Percentiles rank a stretch among this genome's conserved stretches.
phyloP scores from a whole-genome alignment of 192 early-diverging fungal species.

The Dissophora ornata region DNA sequence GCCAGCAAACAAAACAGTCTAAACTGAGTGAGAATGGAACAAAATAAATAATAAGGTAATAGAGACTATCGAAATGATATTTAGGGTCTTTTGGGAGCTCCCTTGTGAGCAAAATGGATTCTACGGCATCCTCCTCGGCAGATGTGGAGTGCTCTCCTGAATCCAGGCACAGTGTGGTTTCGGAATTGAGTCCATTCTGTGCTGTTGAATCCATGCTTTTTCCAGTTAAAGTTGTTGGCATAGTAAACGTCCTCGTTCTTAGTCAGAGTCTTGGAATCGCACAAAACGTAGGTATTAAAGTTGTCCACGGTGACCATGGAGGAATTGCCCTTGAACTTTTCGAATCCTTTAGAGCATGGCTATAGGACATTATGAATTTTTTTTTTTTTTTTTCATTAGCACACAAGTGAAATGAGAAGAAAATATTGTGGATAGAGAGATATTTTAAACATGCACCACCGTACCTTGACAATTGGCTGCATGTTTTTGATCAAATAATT shows the following conservation, averaged over 20 bases:
- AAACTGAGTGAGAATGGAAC: conserved; percentile 6
- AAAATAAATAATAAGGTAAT: background rate
- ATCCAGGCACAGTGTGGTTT: conserved; percentile 41
- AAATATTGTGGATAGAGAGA: background rate
- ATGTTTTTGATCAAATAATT: conserved; percentile 39
- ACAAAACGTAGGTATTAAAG: conserved; percentile 36
- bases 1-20: conserved; percentile 3
- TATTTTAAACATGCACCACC: background rate
- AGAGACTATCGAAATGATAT: background rate
- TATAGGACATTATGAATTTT: conserved; percentile 10
- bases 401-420: background rate
- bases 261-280: conserved; percentile 42
- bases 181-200: conserved; percentile 35
- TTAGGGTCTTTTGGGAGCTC: conserved; percentile 32
- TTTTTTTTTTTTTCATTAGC: conserved; percentile 18
- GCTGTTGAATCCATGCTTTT: conserved; percentile 40
- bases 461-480: conserved; percentile 28
- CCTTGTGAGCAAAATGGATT: conserved; percentile 34
- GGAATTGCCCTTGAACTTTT: conserved; percentile 31
- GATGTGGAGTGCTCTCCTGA: conserved; percentile 39
- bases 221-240: conserved; percentile 33
- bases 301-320: conserved; percentile 27
- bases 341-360: conserved; percentile 21
- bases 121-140: conserved; percentile 49
- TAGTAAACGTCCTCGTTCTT: conserved; percentile 40